Percentiles rank a stretch among this genome's conserved stretches.
Conservation (phyloP, 352 stramenopile genomes). For the Phytophthora litchii region DNA sequence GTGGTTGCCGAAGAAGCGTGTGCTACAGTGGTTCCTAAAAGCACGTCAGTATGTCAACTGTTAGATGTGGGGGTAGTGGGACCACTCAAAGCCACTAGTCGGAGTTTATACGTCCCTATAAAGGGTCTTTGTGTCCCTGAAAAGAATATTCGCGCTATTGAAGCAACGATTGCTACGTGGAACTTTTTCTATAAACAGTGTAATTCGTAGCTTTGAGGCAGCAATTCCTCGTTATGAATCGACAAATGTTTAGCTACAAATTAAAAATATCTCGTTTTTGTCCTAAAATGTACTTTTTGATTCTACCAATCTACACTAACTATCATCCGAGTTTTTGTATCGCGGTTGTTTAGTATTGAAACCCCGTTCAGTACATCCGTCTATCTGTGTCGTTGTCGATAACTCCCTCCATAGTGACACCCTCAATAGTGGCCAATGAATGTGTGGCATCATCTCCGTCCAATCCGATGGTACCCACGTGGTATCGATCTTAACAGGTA, state of each 20-base stretch:
- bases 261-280: constrained; percentile 4
- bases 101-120: constrained; percentile 1
- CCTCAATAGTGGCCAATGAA: no score
- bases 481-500: no score
- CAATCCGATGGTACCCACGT: no score
- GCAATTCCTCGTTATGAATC: constrained; percentile 8
- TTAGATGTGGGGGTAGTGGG: constrained; percentile 25
- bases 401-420: no score
- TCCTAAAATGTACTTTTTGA: not conserved
- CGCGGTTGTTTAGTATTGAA: not conserved
- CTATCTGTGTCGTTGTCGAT: constrained; percentile 2
- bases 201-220: constrained; percentile 15
- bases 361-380: no score
- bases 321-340: not conserved
- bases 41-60: constrained; percentile 18
- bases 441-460: no score
- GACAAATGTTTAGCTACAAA: not conserved
- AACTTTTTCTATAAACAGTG: not conserved
- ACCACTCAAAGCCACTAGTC: constrained; percentile 5
- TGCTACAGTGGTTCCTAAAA: constrained; percentile 16
- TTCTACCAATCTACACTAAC: not conserved
- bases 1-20: constrained; percentile 15
- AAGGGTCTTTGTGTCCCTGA: not conserved
- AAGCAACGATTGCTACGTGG: constrained; percentile 3
- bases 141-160: constrained; percentile 11